Evolutionary conservation across 1,284 basidiomycete species (phyloP), one percentile per base, ranked within the genome.

Genomic region (Fomitopsis pinicola): DNA sequence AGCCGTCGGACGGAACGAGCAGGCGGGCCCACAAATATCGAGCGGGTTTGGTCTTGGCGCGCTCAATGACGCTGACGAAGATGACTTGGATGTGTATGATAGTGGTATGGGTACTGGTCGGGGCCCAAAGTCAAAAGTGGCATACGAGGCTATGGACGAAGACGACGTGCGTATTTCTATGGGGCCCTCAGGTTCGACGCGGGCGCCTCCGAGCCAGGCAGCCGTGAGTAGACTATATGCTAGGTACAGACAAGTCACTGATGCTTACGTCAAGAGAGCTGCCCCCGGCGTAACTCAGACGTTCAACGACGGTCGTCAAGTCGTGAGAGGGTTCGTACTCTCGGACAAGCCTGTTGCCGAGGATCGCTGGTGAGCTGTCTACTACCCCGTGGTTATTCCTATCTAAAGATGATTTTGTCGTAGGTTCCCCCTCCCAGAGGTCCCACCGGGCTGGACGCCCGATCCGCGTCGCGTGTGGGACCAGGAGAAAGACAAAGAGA

Each of bases 11-110:
- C 48, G 65, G 62, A 14, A 61, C 59, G 15, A 5, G 63, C 63
- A 17, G 73, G 77, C 59, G 88, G 83, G 10, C 86, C 86, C 15
- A 79, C 74, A 38, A n/a, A 75, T 92, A 57, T 38, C 65, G 91
- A 91, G 87, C 68, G 91, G 91, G 0, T 94, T 94, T 69, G 93
- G 93, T 30, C 77, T 95, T 5, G 92, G 92, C n/a, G 92, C 89
- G 1, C 74, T 92, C 46, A 94, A 95, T 69, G 90, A 93, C 59
- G 91, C 89, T 0, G 94, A 95, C 52, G 93, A 96, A 59, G 94
- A 96, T 68, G 94, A 97, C 68, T 67, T 94, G 30, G 94, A 95
- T 68, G 81, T 95, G 0, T 97, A 97, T 69, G 89, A 92, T 66
- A 75, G 59, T 63, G 69, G 75, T 9, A 54, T 9, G 52, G 52